A percentile compares a stretch with the other conserved stretches of the same genome.
These are phyloP conservation scores for Podospora conica DNA, from an alignment of 495 filamentous ascomycete species.

Conservation along the genomic window DNA sequence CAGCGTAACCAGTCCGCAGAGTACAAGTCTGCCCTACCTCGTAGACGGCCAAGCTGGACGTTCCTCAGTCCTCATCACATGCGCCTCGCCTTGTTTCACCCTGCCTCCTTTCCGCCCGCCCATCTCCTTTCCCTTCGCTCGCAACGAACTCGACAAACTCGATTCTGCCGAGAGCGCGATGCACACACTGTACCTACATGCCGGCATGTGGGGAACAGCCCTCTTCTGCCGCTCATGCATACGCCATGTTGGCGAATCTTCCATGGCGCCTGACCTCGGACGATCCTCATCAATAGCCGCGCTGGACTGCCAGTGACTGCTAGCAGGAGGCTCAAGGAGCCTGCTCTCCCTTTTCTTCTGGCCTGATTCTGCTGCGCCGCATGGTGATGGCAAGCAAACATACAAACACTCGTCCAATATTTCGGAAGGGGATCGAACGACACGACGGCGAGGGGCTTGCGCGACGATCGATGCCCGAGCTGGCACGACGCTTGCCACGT, in stretches of 20 bases:
- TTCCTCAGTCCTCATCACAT: background rate
- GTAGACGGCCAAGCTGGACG: background rate
- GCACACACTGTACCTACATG: background rate
- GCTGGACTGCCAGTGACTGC: background rate
- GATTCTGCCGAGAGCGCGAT: background rate
- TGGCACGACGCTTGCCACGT: constrained; percentile 1
- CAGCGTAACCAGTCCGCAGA: background rate
- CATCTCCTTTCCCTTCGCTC: background rate
- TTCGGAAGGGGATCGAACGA: background rate
- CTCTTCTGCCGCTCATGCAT: background rate
- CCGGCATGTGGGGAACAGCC: constrained; percentile 1
- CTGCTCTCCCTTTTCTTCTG: background rate
- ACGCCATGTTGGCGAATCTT: background rate
- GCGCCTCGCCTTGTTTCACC: background rate
- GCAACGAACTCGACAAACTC: background rate
- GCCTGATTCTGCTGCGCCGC: background rate
- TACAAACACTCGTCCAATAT: background rate
- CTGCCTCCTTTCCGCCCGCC: background rate
- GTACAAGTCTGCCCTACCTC: background rate
- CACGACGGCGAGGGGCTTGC: background rate
- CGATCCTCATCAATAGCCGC: background rate
- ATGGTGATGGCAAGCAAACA: background rate
- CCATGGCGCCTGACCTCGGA: background rate
- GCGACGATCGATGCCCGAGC: background rate
- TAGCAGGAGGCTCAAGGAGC: background rate